Evolutionary conservation across 2,329 filamentous ascomycete species (phyloP).

Genomic region (Aspergillus aculeatus): DNA sequence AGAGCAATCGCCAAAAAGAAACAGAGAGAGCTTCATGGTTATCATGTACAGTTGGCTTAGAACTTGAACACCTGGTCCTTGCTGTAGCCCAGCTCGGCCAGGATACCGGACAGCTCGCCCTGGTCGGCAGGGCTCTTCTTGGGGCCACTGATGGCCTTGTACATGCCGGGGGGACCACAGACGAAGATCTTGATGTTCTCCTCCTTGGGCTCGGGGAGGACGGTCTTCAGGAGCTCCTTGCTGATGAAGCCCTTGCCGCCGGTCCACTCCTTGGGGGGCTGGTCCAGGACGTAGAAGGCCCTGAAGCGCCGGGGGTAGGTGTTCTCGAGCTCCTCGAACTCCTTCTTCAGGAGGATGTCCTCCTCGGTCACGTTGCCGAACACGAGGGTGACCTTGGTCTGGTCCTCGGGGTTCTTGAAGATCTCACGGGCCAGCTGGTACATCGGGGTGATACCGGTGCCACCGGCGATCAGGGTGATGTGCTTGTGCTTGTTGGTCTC

Average conservation of each 20-base stretch:
- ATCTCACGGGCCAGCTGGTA: slow-evolving; percentile 89
- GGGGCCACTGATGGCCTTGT: slow-evolving; percentile 84
- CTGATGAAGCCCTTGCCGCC: slow-evolving; percentile 77
- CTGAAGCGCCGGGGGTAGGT: slow-evolving; percentile 93
- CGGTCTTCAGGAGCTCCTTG: slow-evolving; percentile 92
- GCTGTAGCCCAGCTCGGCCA: slow-evolving; percentile 80
- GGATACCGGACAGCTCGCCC: slow-evolving; percentile 77
- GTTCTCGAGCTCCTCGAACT: slow-evolving; percentile 86
- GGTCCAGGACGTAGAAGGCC: slow-evolving; percentile 90
- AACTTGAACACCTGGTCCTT: slow-evolving; percentile 98
- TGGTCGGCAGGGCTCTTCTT: slow-evolving; percentile 95
- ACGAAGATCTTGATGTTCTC: slow-evolving; percentile 96
- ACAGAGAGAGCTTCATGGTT: not conserved
- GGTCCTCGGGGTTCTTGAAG: slow-evolving; percentile 93
- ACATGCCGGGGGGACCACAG: slow-evolving; percentile 87
- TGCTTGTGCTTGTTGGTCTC: slow-evolving; percentile 88
- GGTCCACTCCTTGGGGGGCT: slow-evolving; percentile 73
- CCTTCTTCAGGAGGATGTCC: slow-evolving; percentile 86
- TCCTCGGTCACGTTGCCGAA: slow-evolving; percentile 88
- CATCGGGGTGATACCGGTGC: slow-evolving; percentile 97
- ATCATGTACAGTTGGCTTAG: slow-evolving; percentile 43
- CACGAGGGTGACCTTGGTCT: slow-evolving; percentile 94
- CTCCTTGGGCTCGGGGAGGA: slow-evolving; percentile 86
- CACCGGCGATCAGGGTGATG: slow-evolving; percentile 70
- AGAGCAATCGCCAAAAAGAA: not conserved